A percentile compares a stretch with the other conserved stretches of the same genome.
phyloP scores from a whole-genome alignment of 441 rosid species.

The Codiaeum variegatum region DNA sequence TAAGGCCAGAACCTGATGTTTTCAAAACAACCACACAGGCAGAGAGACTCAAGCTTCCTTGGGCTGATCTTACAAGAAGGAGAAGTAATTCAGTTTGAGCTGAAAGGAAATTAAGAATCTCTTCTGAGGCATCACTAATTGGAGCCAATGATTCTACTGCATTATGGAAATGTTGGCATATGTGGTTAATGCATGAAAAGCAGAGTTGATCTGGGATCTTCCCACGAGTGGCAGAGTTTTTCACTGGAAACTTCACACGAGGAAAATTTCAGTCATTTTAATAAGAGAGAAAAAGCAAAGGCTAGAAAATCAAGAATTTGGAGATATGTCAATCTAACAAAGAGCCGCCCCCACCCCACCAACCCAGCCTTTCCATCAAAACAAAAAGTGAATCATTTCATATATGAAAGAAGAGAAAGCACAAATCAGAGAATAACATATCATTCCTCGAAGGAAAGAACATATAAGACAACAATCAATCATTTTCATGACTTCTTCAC shows the following conservation, averaged over 20 bases:
- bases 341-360: background rate
- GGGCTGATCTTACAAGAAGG: constrained; percentile 48
- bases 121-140: constrained; percentile 43
- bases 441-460: background rate
- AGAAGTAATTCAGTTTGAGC: constrained; percentile 73
- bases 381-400: no score
- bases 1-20: constrained; percentile 62
- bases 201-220: constrained; percentile 47
- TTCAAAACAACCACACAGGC: constrained; percentile 49
- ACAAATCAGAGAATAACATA: background rate
- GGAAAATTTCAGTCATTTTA: constrained; percentile 20
- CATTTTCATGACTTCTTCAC: background rate
- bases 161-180: constrained; percentile 39
- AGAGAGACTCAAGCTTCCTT: constrained; percentile 39
- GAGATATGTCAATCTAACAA: background rate
- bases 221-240: constrained; percentile 29
- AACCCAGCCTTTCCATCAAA: no score
- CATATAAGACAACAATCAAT: background rate
- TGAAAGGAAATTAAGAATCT: constrained; percentile 51
- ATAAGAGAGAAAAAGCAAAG: constrained; percentile 10
- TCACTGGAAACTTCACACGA: constrained; percentile 46
- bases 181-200: constrained; percentile 48
- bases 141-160: constrained; percentile 46
- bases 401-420: background rate
- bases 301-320: background rate